A percentile compares a stretch with the other conserved stretches of the same genome.
Evolutionary conservation across 129 eudicot species (phyloP).

Genomic region (Apium graveolens): DNA sequence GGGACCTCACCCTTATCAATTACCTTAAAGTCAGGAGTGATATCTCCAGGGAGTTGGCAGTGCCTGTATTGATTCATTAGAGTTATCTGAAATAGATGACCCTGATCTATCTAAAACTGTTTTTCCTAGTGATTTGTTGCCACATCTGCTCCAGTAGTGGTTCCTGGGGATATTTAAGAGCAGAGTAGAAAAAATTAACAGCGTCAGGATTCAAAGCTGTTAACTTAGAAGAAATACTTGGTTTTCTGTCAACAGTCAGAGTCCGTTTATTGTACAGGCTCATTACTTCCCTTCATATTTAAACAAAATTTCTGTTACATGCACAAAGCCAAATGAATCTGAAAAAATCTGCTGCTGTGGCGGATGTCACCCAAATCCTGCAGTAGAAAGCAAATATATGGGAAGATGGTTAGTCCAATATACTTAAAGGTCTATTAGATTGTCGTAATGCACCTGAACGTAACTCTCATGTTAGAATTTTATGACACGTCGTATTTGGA

Average conservation of each 20-base stretch:
- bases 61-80: constrained; percentile 86
- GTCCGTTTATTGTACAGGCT: constrained; percentile 54
- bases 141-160: constrained; percentile 25
- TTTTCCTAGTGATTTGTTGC: constrained; percentile 39
- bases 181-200: constrained; percentile 60
- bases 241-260: constrained; percentile 47
- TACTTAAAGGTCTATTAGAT: background rate
- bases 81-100: constrained; percentile 63
- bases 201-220: constrained; percentile 67
- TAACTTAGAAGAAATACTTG: constrained; percentile 30
- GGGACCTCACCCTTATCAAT: constrained; percentile 46
- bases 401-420: background rate
- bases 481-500: background rate
- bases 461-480: background rate
- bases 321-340: background rate
- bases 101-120: constrained; percentile 56
- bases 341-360: background rate
- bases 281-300: constrained; percentile 33
- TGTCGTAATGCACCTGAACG: background rate
- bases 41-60: constrained; percentile 84
- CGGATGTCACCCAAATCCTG: constrained; percentile 45
- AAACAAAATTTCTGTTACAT: constrained; percentile 18
- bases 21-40: constrained; percentile 78
- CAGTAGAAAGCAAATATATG: constrained; percentile 15
- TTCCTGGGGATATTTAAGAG: constrained; percentile 50